phyloP scores from a whole-genome alignment of 2,329 filamentous ascomycete species.

The Lecanoromycetidae sp. region DNA sequence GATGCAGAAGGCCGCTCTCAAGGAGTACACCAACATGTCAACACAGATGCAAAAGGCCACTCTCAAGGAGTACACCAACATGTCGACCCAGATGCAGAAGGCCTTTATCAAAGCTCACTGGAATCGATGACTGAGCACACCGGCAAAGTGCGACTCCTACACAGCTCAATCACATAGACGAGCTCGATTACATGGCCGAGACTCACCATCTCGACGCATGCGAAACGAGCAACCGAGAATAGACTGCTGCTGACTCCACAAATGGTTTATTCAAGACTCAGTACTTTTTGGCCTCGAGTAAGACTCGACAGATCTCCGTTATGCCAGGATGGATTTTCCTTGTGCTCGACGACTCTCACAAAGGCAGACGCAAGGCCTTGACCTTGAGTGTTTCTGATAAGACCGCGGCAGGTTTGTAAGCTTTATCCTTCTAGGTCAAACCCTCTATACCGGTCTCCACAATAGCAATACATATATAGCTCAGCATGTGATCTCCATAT shows the following conservation, averaged over 20 bases:
- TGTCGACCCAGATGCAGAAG: constrained; percentile 25
- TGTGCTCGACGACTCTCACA: constrained; percentile 27
- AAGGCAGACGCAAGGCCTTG: constrained; percentile 33
- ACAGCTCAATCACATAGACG: constrained; percentile 28
- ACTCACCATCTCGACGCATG: too few relatives aligned
- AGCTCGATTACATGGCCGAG: too few relatives aligned
- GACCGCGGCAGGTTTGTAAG: constrained; percentile 49
- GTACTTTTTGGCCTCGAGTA: too few relatives aligned
- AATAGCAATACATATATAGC: constrained; percentile 49
- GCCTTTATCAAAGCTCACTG: too few relatives aligned
- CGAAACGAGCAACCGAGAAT: too few relatives aligned
- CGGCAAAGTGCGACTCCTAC: constrained; percentile 21
- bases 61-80: constrained; percentile 34
- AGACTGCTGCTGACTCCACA: too few relatives aligned
- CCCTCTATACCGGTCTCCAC: constrained; percentile 15
- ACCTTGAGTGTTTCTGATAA: constrained; percentile 46
- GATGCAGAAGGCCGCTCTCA: too few relatives aligned
- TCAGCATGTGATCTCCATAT: constrained; percentile 53
- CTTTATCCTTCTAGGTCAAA: neutral
- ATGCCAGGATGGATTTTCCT: too few relatives aligned
- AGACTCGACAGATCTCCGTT: too few relatives aligned
- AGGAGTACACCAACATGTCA: too few relatives aligned
- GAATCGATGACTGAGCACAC: constrained; percentile 29
- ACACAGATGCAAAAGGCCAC: constrained; percentile 47
- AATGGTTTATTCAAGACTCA: too few relatives aligned